These are phyloP conservation scores for Passalora sequoiae DNA, from an alignment of 2,329 filamentous ascomycete species.

Conservation along the genomic window DNA sequence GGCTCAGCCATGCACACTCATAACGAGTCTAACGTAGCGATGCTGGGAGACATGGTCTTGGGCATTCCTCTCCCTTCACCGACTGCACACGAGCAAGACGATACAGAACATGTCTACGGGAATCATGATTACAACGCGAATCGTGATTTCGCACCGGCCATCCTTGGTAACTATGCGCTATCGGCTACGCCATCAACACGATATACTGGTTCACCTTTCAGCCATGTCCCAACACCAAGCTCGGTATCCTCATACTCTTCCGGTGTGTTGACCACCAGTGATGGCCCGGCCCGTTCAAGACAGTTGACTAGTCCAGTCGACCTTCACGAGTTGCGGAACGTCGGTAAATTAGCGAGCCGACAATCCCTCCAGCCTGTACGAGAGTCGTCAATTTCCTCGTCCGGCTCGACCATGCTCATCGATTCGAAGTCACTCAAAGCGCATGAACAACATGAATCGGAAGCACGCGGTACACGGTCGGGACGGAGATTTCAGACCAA, in stretches of 20 bases:
- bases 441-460: too few relatives aligned
- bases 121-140: constrained; percentile 9
- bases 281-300: constrained; percentile 47
- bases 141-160: constrained; percentile 22
- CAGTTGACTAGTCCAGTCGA: constrained; percentile 48
- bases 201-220: constrained; percentile 72
- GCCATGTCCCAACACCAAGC: constrained; percentile 71
- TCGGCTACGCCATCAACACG: constrained; percentile 70
- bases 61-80: constrained; percentile 23
- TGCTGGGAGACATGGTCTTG: constrained; percentile 25
- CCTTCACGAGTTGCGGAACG: too few relatives aligned
- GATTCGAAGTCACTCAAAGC: too few relatives aligned
- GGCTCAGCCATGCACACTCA: constrained; percentile 16
- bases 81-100: constrained; percentile 3
- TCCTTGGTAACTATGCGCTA: constrained; percentile 46
- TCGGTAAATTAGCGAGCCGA: too few relatives aligned
- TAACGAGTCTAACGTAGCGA: constrained; percentile 12
- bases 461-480: too few relatives aligned
- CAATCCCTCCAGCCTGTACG: constrained; percentile 62
- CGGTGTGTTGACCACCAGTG: constrained; percentile 47
- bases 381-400: constrained; percentile 67
- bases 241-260: constrained; percentile 73
- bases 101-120: constrained; percentile 2
- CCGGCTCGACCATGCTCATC: constrained; percentile 46
- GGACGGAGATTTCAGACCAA: too few relatives aligned